phyloP scores from a whole-genome alignment of 2,329 filamentous ascomycete genomes.

The Beauveria sp. region DNA sequence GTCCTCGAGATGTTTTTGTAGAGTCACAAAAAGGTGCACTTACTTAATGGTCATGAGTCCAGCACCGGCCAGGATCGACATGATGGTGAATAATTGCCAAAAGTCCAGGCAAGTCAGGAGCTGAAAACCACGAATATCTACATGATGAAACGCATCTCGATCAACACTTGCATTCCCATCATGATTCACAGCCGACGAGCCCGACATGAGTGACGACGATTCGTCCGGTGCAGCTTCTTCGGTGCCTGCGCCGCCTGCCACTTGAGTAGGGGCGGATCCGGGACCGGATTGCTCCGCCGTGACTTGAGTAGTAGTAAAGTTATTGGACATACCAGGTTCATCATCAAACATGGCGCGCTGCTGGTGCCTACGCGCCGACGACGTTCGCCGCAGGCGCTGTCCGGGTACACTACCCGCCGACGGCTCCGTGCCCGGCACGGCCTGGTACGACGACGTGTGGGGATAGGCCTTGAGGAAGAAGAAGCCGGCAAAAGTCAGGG shows the following conservation, averaged over 20 bases:
- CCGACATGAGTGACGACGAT: slow-evolving; percentile 72
- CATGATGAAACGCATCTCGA: slow-evolving; percentile 65
- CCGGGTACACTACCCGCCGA: slow-evolving; percentile 26
- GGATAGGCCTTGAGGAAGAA: slow-evolving; percentile 77
- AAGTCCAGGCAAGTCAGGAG: slow-evolving; percentile 70
- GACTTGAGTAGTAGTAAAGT: slow-evolving; percentile 22
- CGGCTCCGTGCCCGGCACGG: slow-evolving; percentile 35
- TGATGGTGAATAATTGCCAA: slow-evolving; percentile 82
- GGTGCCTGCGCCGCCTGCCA: slow-evolving; percentile 17
- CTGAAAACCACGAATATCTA: slow-evolving; percentile 83
- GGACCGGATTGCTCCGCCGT: slow-evolving; percentile 15
- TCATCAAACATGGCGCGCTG: slow-evolving; percentile 18
- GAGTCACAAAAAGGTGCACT: slow-evolving; percentile 25
- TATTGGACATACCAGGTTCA: slow-evolving; percentile 60
- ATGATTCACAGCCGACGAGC: slow-evolving; percentile 43
- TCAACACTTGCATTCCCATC: slow-evolving; percentile 56
- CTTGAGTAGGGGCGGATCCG: slow-evolving; percentile 6
- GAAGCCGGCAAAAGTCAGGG: slow-evolving; percentile 67
- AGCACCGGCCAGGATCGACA: slow-evolving; percentile 86
- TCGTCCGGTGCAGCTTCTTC: slow-evolving; percentile 45
- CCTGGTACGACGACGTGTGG: slow-evolving; percentile 43
- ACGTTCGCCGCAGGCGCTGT: slow-evolving; percentile 33
- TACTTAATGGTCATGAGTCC: slow-evolving; percentile 99
- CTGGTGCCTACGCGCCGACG: slow-evolving; percentile 25
- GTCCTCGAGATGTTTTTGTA: neutral